Conservation (phyloP, 2,329 filamentous ascomycete species). For the Penicillium sp. region DNA sequence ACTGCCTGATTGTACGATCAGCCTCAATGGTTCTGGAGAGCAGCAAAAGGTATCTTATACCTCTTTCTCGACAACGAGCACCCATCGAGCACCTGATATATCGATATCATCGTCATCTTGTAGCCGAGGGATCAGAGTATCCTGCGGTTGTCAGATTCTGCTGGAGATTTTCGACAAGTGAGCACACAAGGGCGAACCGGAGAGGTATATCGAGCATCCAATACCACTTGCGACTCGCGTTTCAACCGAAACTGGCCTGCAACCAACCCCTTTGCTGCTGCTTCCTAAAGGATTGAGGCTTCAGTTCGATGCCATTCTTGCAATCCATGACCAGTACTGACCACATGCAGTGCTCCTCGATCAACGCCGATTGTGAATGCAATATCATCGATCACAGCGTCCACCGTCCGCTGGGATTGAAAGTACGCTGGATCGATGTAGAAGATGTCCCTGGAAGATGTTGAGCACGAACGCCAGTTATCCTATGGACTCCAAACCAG, state of each 20-base stretch:
- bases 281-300: conserved; percentile 32
- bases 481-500: not conserved
- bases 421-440: conserved; percentile 62
- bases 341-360: conserved; percentile 56
- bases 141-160: conserved; percentile 36
- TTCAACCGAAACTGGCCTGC: conserved; percentile 35
- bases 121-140: conserved; percentile 53
- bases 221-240: conserved; percentile 17
- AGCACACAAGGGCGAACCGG: conserved; percentile 18
- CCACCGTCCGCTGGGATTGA: conserved; percentile 55
- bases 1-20: conserved; percentile 49
- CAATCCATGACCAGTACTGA: conserved; percentile 32
- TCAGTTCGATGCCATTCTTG: not conserved
- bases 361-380: conserved; percentile 58
- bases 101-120: conserved; percentile 47
- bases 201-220: conserved; percentile 42
- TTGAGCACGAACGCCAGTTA: too few species aligned
- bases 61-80: conserved; percentile 64
- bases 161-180: not conserved
- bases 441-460: conserved; percentile 56
- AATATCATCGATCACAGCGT: conserved; percentile 60
- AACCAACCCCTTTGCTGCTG: conserved; percentile 45
- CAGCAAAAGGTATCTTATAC: conserved; percentile 32
- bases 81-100: conserved; percentile 51
- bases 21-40: not conserved